These are phyloP conservation scores for Pinus taeda DNA, from an alignment of 75 land plant genomes.

Conservation along the genomic window DNA sequence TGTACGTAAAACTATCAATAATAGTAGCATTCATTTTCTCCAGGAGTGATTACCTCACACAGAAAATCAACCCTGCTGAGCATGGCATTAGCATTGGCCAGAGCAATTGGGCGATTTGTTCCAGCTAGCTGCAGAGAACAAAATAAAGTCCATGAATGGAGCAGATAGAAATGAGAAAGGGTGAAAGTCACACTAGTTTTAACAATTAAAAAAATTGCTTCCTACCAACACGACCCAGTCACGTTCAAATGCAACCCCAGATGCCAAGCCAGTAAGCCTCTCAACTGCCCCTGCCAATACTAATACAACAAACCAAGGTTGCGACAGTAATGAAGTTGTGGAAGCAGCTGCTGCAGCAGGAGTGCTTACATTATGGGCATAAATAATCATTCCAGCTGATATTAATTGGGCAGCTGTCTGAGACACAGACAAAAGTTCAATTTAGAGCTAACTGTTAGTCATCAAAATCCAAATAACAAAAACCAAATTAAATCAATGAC, in stretches of 20 bases:
- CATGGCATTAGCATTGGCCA: conserved; percentile 93
- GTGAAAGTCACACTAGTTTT: not conserved
- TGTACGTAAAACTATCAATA: not conserved
- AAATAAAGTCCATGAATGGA: conserved; percentile 4
- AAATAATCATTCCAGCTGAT: conserved; percentile 76
- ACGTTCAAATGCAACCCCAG: conserved; percentile 94
- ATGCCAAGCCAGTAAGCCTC: conserved; percentile 77
- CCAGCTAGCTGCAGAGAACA: conserved; percentile 77
- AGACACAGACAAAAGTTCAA: conserved; percentile 13
- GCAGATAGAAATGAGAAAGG: not conserved
- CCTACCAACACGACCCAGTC: conserved; percentile 97
- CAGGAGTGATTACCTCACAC: conserved; percentile 70
- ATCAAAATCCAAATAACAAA: not conserved
- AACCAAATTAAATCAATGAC: not conserved
- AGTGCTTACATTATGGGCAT: conserved; percentile 43
- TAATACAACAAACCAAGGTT: conserved; percentile 89
- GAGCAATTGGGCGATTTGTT: conserved; percentile 80
- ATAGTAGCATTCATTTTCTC: not conserved
- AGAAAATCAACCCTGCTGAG: conserved; percentile 84
- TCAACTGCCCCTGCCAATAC: conserved; percentile 79
- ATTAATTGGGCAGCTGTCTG: conserved; percentile 90
- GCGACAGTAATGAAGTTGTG: conserved; percentile 57
- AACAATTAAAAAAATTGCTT: not conserved
- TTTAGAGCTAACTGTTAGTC: not conserved
- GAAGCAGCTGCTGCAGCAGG: conserved; percentile 32